Conservation (phyloP, 2,329 filamentous ascomycete species). For the Ceratocystis huliohia region DNA sequence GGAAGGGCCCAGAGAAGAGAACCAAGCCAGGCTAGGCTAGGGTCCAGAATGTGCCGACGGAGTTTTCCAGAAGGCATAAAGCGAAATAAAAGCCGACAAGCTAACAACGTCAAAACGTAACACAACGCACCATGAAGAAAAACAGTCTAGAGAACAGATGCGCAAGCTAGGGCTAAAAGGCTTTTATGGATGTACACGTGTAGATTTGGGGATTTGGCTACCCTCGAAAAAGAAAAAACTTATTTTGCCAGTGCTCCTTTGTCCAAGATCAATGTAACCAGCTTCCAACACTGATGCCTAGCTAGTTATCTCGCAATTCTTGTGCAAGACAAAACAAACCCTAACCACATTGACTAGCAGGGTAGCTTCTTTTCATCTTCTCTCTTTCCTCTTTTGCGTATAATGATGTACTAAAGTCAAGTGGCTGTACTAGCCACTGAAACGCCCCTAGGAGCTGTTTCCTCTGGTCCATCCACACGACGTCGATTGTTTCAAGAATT, state of each 20-base stretch:
- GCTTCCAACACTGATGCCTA: no score
- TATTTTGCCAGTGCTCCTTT: neutral
- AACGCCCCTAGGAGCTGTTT: neutral
- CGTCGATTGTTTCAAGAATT: neutral
- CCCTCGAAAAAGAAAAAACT: neutral
- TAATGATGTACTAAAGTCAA: neutral
- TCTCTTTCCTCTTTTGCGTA: neutral
- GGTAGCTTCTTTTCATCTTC: neutral
- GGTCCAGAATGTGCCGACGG: neutral
- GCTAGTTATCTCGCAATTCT: no score
- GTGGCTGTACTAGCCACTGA: neutral
- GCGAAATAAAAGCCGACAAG: slow-evolving; percentile 8
- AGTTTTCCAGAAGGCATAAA: slow-evolving; percentile 11
- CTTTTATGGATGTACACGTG: neutral
- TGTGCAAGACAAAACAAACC: neutral
- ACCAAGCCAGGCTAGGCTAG: neutral
- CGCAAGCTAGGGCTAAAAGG: neutral
- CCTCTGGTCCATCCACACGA: neutral
- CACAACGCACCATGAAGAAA: slow-evolving; percentile 3
- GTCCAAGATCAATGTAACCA: no score
- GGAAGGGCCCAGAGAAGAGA: neutral
- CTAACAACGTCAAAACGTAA: slow-evolving; percentile 4
- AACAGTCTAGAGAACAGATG: neutral
- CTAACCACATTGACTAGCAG: neutral
- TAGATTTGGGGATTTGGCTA: neutral